Base-by-base conservation (phyloP, 345 rosid genomes). In the Populus nigra region DNA sequence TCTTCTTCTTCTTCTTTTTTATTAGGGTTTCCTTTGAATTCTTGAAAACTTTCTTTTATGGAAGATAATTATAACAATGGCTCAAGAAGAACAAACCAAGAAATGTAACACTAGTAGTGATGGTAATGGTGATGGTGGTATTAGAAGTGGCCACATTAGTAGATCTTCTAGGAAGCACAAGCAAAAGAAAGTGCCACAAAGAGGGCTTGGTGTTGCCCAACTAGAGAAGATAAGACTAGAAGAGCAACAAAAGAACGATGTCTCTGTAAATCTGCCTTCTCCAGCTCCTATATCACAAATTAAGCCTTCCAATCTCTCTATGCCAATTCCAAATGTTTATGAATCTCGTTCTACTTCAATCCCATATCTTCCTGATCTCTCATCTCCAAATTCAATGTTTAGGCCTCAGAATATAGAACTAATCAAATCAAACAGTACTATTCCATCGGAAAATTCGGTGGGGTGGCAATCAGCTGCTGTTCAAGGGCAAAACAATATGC, bases 161-260 rank as follows among this genome's bases (percentile, higher is more conserved):
- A 78, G 80, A 74, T 89, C 86, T 66, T 77, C 78, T 68, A 88
- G 78, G 74, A 83, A 82, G 43, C 86, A 78, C 36, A 87, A 89
- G 84, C 85, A 84, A 27, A 89, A 83, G 77, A 89, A 81, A 55
- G 84, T 85, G 8, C 92, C 94, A 29, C 91, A 90, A 76, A 86
- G 92, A 81, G 94, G 94, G 49, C 88, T 90, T 29, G 94, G 94
- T 77, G 92, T 88, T 63, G 92, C 94, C 10, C 92, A 90, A 69
- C 84, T 90, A 65, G 94, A 90, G 77, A 89, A 77, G 78, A 89
- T 90, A 72, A 86, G 92, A 62, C 59, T 90, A 3, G 88, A 89
- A 79, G 88, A 89, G 79, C 90, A 89, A 70, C 83, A 81, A 61
- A 81, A 78, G 85, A 87, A 80, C 75, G 81, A 84, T 79, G 79